phyloP scores from a whole-genome alignment of 202 grass and related monocot genomes.

The Carex sylvatica region DNA sequence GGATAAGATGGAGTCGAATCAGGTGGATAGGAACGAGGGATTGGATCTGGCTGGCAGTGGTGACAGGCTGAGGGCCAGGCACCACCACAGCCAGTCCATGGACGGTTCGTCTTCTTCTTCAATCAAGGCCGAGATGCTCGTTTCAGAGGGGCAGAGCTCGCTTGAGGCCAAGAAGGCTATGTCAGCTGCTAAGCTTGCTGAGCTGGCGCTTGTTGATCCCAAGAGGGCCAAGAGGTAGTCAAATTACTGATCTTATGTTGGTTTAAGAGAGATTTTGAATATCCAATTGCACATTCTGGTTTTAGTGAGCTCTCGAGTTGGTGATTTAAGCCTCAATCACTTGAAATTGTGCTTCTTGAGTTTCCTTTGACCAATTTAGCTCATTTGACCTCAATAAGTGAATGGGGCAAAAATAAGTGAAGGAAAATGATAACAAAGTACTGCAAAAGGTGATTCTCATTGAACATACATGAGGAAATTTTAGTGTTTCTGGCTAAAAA shows the following conservation, averaged over 20 bases:
- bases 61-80: slow-evolving; percentile 45
- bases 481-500: slow-evolving; percentile 2
- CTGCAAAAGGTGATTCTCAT: background rate
- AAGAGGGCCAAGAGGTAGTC: slow-evolving; percentile 91
- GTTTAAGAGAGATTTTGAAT: slow-evolving; percentile 11
- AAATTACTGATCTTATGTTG: slow-evolving; percentile 11
- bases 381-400: background rate
- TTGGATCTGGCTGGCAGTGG: slow-evolving; percentile 5
- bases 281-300: background rate
- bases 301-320: background rate
- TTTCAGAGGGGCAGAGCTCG: slow-evolving; percentile 32
- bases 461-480: background rate
- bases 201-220: slow-evolving; percentile 87
- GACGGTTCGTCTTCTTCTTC: slow-evolving; percentile 58
- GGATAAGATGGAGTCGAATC: slow-evolving; percentile 56
- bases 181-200: slow-evolving; percentile 88
- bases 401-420: background rate
- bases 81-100: slow-evolving; percentile 92
- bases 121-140: slow-evolving; percentile 27
- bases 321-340: background rate
- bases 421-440: background rate
- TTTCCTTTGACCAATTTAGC: background rate
- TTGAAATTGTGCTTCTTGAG: background rate
- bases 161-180: slow-evolving; percentile 82
- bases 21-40: slow-evolving; percentile 38